Base-by-base conservation (phyloP, 2,329 filamentous ascomycete species). In the Diplocarpon rosae region DNA sequence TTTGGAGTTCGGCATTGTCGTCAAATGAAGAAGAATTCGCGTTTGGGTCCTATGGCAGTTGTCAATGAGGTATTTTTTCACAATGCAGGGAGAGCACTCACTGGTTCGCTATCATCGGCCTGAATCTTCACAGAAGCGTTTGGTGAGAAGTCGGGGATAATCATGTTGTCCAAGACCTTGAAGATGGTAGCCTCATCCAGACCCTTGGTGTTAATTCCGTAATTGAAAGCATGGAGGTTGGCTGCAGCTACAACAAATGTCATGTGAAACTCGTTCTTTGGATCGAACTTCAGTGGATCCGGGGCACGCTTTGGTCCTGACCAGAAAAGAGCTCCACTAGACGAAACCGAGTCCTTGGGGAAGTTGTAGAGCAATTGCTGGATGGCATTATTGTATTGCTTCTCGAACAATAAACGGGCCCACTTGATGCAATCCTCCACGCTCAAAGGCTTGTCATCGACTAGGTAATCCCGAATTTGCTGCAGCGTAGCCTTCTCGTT, bases 371-470 rank as follows among this genome's bases (percentile, higher is more conserved):
- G 71, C 42, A 98, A 72, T 65, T 98, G 92, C 62, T 92, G 85
- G 50, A 98, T 95, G 41, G 87, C 85, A 62, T 98, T 95, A 69
- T 93, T 88, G 67, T 92, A 98, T 66, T 95, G 87, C 64, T 85
- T 87, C 71, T 98, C 92, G 52, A 98, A 98, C 56, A 95, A 76
- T 61, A 85, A 76, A 38, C 92, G 85, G 17, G 86, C 92, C 92
- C 92, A 98, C 54, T 86, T 80, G 58, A 98, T 88, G 62, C 92
- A 98, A 66, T 98, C 90, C 61, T 96, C 90, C 59, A 95, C 95
- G 20, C 78, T 89, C 47, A 88, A 71, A 3, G 92, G 90, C 63
- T 94, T 92, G 56, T 95, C 87, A 0, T 85, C 87, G 32, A 94
- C 89, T 42, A 98, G 72, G 63, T 83, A 95, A 59, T 95, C 88